A percentile compares a stretch with the other conserved stretches of the same genome.
phyloP scores from a whole-genome alignment of 768 basidiomycete genomes.

The Boletales sp. region DNA sequence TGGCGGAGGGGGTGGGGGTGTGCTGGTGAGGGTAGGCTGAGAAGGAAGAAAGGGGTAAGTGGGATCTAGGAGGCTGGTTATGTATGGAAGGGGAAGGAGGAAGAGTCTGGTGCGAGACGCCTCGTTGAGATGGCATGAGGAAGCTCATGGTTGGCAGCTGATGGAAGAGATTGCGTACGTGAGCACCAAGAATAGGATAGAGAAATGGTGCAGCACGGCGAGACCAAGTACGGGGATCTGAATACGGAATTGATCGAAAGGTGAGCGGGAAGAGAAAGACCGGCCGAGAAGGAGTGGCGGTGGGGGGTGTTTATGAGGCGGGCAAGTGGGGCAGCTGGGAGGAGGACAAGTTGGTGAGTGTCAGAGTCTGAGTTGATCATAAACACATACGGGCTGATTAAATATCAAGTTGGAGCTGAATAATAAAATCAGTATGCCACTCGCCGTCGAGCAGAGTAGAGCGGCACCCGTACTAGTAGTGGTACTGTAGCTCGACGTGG shows the following conservation, averaged over 20 bases:
- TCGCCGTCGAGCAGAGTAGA: neutral
- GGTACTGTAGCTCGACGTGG: neutral
- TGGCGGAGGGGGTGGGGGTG: slow-evolving; percentile 27
- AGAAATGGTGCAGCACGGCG: slow-evolving; percentile 12
- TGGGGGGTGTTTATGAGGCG: neutral
- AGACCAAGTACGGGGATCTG: slow-evolving; percentile 14
- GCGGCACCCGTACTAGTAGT: neutral
- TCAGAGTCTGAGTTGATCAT: slow-evolving; percentile 22
- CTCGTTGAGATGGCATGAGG: slow-evolving; percentile 34
- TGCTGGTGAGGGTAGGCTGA: slow-evolving; percentile 32
- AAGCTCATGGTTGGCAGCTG: slow-evolving; percentile 29
- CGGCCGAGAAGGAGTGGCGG: neutral
- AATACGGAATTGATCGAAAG: slow-evolving; percentile 12
- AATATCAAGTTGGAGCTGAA: slow-evolving; percentile 4
- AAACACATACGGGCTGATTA: slow-evolving; percentile 3
- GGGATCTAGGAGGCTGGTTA: slow-evolving; percentile 33
- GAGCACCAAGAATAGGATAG: slow-evolving; percentile 20
- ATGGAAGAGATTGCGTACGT: slow-evolving; percentile 20
- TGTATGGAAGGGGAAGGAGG: slow-evolving; percentile 27
- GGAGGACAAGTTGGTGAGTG: slow-evolving; percentile 1
- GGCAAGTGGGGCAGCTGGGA: neutral
- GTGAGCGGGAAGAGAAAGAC: neutral
- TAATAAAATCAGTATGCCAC: neutral
- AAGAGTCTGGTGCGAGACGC: slow-evolving; percentile 24
- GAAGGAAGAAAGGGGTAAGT: slow-evolving; percentile 38